Percentiles rank a stretch among this genome's conserved stretches.
These are phyloP conservation scores for Hypoxylon sp. DNA, from an alignment of 2,329 filamentous ascomycete genomes.

Conservation along the genomic window DNA sequence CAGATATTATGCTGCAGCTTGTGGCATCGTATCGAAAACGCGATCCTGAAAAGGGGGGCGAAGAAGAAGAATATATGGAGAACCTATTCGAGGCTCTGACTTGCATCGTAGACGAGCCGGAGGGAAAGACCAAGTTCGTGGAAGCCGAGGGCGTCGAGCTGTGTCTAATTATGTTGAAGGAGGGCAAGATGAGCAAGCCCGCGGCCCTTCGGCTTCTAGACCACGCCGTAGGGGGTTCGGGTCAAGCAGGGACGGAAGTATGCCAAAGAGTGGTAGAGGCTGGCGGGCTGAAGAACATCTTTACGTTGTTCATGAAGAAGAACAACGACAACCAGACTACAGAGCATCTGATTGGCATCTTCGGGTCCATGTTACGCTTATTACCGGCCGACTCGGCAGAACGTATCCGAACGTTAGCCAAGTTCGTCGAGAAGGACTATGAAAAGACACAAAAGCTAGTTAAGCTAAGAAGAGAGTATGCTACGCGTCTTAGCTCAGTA, in stretches of 20 bases:
- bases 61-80: slow-evolving; percentile 95
- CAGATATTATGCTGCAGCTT: slow-evolving; percentile 86
- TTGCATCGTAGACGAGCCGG: slow-evolving; percentile 80
- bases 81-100: slow-evolving; percentile 92
- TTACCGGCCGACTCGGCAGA: slow-evolving; percentile 83
- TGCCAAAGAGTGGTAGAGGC: slow-evolving; percentile 85
- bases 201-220: slow-evolving; percentile 86
- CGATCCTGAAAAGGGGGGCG: slow-evolving; percentile 86
- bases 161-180: slow-evolving; percentile 89
- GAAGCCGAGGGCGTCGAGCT: slow-evolving; percentile 94
- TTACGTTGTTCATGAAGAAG: slow-evolving; percentile 90
- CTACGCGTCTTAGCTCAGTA: slow-evolving; percentile 71
- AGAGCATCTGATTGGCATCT: slow-evolving; percentile 88
- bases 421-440: slow-evolving; percentile 96
- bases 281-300: slow-evolving; percentile 86
- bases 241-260: slow-evolving; percentile 67
- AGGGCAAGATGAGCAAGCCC: slow-evolving; percentile 85
- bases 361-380: slow-evolving; percentile 83
- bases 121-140: slow-evolving; percentile 85
- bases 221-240: slow-evolving; percentile 77
- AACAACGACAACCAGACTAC: slow-evolving; percentile 74
- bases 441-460: slow-evolving; percentile 84
- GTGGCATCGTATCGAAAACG: slow-evolving; percentile 87
- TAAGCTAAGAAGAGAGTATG: slow-evolving; percentile 79
- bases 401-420: slow-evolving; percentile 87